Evolutionary conservation across 768 basidiomycete genomes (phyloP).

Genomic region (Psilocybe subaeruginosa): DNA sequence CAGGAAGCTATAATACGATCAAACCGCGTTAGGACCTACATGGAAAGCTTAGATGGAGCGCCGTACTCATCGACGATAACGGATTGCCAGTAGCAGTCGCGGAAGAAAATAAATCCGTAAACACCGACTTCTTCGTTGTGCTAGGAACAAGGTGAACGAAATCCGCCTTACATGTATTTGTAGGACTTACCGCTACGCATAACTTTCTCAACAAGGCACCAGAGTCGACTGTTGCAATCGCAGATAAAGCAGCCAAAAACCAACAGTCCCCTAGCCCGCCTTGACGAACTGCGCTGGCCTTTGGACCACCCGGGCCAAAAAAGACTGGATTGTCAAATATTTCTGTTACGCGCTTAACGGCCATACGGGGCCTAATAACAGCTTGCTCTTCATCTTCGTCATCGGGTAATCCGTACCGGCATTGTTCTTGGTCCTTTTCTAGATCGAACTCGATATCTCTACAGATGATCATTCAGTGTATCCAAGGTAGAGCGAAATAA

Average conservation of each 20-base stretch:
- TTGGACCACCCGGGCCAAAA: constrained; percentile 24
- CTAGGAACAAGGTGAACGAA: constrained; percentile 21
- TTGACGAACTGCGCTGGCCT: constrained; percentile 52
- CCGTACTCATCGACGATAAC: constrained; percentile 62
- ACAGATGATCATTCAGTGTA: no score
- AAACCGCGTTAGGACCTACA: not conserved
- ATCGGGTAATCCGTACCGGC: constrained; percentile 26
- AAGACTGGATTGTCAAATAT: constrained; percentile 55
- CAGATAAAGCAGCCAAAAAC: constrained; percentile 54
- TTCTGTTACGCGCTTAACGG: constrained; percentile 36
- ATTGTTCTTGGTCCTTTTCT: constrained; percentile 51
- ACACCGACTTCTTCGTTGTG: constrained; percentile 56
- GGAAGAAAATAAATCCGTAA: constrained; percentile 62
- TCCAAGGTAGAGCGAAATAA: no score
- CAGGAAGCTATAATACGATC: constrained; percentile 37
- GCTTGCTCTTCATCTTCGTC: constrained; percentile 28
- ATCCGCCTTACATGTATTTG: no score
- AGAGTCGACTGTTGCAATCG: constrained; percentile 43
- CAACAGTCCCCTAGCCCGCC: constrained; percentile 56
- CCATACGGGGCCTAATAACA: not conserved
- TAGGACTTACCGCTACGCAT: constrained; percentile 32
- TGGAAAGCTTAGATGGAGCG: not conserved
- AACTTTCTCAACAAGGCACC: constrained; percentile 51
- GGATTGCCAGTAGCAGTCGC: constrained; percentile 52
- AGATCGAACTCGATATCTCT: constrained; percentile 64